These are phyloP conservation scores for Hypseocharis bilobata DNA, from an alignment of 441 rosid species.

Conservation along the genomic window DNA sequence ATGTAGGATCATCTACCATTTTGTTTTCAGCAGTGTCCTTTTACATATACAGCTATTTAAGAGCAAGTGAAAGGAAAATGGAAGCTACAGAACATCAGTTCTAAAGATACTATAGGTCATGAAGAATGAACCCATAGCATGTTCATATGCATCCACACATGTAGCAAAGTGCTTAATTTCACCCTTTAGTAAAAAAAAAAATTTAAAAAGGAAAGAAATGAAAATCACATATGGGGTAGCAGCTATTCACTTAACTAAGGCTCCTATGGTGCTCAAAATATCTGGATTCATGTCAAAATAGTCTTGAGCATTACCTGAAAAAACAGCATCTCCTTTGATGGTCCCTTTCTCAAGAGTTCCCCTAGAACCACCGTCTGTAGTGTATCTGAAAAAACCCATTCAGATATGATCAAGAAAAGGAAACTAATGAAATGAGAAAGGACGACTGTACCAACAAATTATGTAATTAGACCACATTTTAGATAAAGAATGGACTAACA, in stretches of 20 bases:
- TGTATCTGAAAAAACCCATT: constrained; percentile 45
- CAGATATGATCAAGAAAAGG: constrained; percentile 15
- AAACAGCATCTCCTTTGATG: constrained; percentile 48
- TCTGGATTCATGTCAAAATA: background rate
- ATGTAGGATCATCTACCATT: no score
- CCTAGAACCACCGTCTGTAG: constrained; percentile 81
- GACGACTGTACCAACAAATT: background rate
- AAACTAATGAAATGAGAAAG: constrained; percentile 4
- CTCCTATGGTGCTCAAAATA: background rate
- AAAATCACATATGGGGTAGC: background rate
- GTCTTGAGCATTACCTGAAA: constrained; percentile 46
- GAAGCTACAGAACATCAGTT: background rate
- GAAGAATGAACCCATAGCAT: background rate
- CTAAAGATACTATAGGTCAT: background rate
- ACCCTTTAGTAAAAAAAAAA: no score
- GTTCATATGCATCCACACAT: background rate
- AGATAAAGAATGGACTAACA: background rate
- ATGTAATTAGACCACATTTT: background rate
- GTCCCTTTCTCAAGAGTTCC: constrained; percentile 76
- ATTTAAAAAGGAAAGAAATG: no score
- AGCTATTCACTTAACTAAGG: background rate
- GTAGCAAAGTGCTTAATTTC: background rate
- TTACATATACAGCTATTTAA: no score
- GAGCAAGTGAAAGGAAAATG: no score
- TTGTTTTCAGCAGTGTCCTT: no score